Evolutionary conservation across 371 early-diverging fungal species (phyloP), one percentile per base, ranked within the genome.

Genomic region (Circinella minor): DNA sequence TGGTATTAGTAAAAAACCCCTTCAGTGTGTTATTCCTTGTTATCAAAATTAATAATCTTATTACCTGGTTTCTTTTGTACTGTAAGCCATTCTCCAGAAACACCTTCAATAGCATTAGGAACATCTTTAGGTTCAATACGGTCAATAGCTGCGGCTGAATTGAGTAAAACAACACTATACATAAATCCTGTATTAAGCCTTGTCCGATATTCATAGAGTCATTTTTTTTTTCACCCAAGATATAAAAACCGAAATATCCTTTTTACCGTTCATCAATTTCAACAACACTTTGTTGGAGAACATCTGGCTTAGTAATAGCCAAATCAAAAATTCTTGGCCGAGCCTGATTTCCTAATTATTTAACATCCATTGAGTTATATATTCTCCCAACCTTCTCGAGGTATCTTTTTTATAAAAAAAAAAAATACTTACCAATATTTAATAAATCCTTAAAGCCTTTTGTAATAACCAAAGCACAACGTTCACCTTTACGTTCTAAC

Each of bases 241-340:
- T 27, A 27, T 27, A 27, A 27, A 27, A 27, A 0, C 27, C 27
- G 27, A 27, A 27, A 27, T 27, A 27, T 27, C 27, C 27, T 43
- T 43, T 57, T 69, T 79, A 89, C 86, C 97, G 85, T 74, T 97
- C 97, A 71, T 96, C 93, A 8, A 98, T 82, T 76, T 98, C 95
- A 1, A 96, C 80, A 3, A 97, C 98, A 5, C 81, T 70, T 59
- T 90, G 86, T 73, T 97, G 96, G n/a, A 98, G 84, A 0, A 94
- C 93, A 57, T 90, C 95, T 3, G 95, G 95, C 64, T 89, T 89
- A 15, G 72, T 72, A 67, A 96, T 94, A 1, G 93, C 82, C 54
- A 99, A 83, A 74, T 97, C 97, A 81, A 99, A 99, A 67, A 99
- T 95, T 68, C 90, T 90, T 13, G 97, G 98, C 17, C 99, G 86